Percentiles rank a stretch among this genome's conserved stretches.
Conservation (phyloP, 2,329 filamentous ascomycete genomes). For the Fusarium sacchari region DNA sequence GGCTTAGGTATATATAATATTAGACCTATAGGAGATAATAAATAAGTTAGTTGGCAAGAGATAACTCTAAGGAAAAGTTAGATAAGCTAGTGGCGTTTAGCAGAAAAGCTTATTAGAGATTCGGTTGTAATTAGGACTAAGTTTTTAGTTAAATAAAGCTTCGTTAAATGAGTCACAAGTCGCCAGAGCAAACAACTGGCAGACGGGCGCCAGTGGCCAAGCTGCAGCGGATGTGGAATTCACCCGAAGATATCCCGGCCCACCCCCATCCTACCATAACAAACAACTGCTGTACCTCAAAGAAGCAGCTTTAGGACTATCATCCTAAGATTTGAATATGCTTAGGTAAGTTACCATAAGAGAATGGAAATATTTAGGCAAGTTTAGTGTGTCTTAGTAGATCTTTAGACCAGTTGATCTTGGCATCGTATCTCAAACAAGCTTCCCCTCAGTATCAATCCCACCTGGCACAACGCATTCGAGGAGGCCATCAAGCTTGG, state of each 20-base stretch:
- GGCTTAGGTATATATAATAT: too few species aligned
- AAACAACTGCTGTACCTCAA: background rate
- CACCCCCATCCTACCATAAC: background rate
- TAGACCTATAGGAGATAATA: too few species aligned
- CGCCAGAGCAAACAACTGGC: background rate
- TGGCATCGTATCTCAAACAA: background rate
- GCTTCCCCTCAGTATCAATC: too few species aligned
- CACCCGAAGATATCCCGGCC: background rate
- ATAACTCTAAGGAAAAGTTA: too few species aligned
- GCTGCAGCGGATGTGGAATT: background rate
- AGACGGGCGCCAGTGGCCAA: background rate
- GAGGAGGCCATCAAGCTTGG: too few species aligned
- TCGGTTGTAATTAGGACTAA: too few species aligned
- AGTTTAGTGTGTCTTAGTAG: background rate
- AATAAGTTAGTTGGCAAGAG: too few species aligned
- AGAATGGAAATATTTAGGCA: fast-evolving
- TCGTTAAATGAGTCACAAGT: too few species aligned
- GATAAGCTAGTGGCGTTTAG: too few species aligned
- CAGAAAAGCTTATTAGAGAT: too few species aligned
- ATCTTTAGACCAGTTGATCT: background rate
- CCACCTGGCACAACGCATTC: too few species aligned
- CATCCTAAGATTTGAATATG: fast-evolving
- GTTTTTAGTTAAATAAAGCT: too few species aligned
- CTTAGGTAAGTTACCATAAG: fast-evolving
- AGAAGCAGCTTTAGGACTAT: fast-evolving